Percentiles rank a stretch among this genome's conserved stretches.
Evolutionary conservation across 257 asterid species (phyloP).

Genomic region (Capsicum pubescens): DNA sequence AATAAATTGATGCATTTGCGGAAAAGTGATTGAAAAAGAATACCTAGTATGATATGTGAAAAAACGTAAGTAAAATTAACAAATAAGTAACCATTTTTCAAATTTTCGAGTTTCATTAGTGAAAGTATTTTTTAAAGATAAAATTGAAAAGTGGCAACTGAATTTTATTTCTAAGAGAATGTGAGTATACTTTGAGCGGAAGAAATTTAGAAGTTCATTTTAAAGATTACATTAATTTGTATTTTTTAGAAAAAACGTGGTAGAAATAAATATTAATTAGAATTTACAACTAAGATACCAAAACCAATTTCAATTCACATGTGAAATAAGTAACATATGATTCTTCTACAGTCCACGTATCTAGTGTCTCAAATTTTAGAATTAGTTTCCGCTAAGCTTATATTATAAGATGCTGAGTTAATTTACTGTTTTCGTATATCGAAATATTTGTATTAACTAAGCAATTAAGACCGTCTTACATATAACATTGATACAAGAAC

Average conservation of each 20-base stretch:
- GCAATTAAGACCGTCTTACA: too few species aligned
- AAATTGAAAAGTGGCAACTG: too few species aligned
- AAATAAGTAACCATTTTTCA: not conserved
- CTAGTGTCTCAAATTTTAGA: too few species aligned
- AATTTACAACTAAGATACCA: not conserved
- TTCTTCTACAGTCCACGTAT: not conserved
- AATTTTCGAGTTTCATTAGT: too few species aligned
- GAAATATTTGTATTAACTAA: too few species aligned
- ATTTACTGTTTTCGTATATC: too few species aligned
- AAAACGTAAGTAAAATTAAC: not conserved
- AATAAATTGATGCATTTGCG: not conserved
- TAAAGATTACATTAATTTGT: not conserved
- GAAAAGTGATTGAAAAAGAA: too few species aligned
- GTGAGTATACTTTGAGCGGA: not conserved
- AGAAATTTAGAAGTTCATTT: not conserved
- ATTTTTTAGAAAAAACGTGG: not conserved
- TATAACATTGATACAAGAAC: too few species aligned
- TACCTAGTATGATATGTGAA: not conserved
- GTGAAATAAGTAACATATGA: not conserved
- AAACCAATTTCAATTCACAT: not conserved
- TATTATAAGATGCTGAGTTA: too few species aligned
- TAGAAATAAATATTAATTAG: not conserved
- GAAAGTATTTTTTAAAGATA: too few species aligned
- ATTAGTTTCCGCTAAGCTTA: too few species aligned
- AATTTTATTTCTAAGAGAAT: not conserved